Evolutionary conservation across 441 rosid genomes (phyloP), one percentile per base, ranked within the genome.

Genomic region (Dalechampia spathulata): DNA sequence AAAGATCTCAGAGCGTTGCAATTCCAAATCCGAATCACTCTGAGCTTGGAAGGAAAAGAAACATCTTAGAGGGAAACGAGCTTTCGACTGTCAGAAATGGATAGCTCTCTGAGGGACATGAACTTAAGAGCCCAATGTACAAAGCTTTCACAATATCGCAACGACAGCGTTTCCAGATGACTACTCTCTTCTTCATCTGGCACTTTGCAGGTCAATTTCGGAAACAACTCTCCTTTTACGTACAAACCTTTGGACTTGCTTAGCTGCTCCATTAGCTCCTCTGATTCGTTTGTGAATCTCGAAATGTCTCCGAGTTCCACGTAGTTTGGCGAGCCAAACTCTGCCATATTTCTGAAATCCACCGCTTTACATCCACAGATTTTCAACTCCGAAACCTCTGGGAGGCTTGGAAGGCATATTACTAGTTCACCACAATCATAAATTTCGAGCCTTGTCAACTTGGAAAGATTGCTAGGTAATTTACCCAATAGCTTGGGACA

Each of bases 381-480:
- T 12, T 46, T 5, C 32, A 46, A 46, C 50, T 46, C 30, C 0
- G 32, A 46, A 2, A 14, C 17, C 32, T 12, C 27, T 2, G 52
- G 61, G 10, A 55, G 47, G 19, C 30, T 42, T 2, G 55, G 71
- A 38, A 53, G 27, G 16, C 65, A 23, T 23, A 37, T 47, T 28
- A 32, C 50, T 11, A 8, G 12, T 36, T 8, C 3, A 0, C 2
- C 21, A 26, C 57, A 63, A 10, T 15, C 42, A 4, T 7, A 0
- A 40, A 63, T 55, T 7, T 15, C 25, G 27, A 55, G 61, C 57
- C 37, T 22, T n/a, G 38, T 48, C 42, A 68, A 27, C n/a, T 61
- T 60, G 17, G 70, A 64, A 6, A 69, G 62, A 22, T 21, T 16
- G 1, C 44, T 23, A 3, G 62, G 55, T 42, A 69, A 42, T 13